phyloP scores from a whole-genome alignment of 805 yeast genomes.

The Cyberlindnera mississippiensis region DNA sequence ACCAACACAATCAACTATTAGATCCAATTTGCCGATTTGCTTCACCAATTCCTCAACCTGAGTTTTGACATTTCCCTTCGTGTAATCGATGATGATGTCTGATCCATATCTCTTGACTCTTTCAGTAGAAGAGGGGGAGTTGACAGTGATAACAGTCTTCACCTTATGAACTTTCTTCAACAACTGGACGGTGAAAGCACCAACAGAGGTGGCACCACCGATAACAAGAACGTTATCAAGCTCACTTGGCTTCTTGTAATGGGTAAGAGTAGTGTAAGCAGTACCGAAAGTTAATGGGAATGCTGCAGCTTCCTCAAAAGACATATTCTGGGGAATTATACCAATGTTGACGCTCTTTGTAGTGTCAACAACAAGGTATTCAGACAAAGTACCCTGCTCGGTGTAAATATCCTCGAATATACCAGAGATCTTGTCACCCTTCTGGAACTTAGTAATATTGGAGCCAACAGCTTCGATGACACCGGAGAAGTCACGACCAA shows the following conservation, averaged over 20 bases:
- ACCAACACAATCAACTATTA: slow-evolving; percentile 66
- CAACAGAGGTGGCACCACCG: slow-evolving; percentile 76
- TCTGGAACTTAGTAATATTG: slow-evolving; percentile 32
- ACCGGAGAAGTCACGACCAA: slow-evolving; percentile 55
- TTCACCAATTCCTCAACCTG: slow-evolving; percentile 23
- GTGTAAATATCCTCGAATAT: slow-evolving; percentile 28
- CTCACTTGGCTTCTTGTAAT: slow-evolving; percentile 35
- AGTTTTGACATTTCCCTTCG: slow-evolving; percentile 38
- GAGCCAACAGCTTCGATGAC: slow-evolving; percentile 48
- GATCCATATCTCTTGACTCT: slow-evolving; percentile 52
- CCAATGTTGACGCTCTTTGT: slow-evolving; percentile 30
- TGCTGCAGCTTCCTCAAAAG: slow-evolving; percentile 52
- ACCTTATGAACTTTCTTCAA: slow-evolving; percentile 47
- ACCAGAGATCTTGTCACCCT: slow-evolving; percentile 57
- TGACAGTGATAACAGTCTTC: slow-evolving; percentile 50
- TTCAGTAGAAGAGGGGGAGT: slow-evolving; percentile 46
- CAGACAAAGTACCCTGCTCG: slow-evolving; percentile 40
- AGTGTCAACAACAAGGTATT: slow-evolving; percentile 42
- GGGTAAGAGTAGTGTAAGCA: slow-evolving; percentile 41
- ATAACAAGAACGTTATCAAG: slow-evolving; percentile 52
- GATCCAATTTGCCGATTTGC: slow-evolving; percentile 45
- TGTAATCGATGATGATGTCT: slow-evolving; percentile 54
- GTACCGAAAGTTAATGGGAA: slow-evolving; percentile 64
- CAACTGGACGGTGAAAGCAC: slow-evolving; percentile 51
- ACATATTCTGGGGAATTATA: slow-evolving; percentile 38